Evolutionary conservation across 768 basidiomycete genomes (phyloP), one percentile per base, ranked within the genome.

Genomic region (Ramaria sp.): DNA sequence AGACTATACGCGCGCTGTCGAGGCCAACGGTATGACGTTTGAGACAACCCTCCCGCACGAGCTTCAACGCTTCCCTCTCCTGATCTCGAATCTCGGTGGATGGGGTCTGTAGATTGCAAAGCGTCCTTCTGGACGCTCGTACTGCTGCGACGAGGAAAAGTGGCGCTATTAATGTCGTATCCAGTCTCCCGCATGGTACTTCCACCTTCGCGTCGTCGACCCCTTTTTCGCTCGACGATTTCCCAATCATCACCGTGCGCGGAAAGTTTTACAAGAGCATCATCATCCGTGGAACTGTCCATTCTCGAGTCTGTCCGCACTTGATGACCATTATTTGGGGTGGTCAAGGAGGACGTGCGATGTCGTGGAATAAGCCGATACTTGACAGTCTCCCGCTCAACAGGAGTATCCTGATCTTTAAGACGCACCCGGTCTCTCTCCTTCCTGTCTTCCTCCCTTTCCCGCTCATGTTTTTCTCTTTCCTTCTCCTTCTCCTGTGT

Each of bases 401-500:
- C 20, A 6, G 5, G 48, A 8, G 30, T 2, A 2, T 32, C 48
- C 28, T 24, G 27, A 5, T 50, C 48, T 20, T 32, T 34, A 16
- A 30, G 48, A 7, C 18, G 48, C 22, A 10, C 32, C 34, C 48
- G 28, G 4, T 50, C 48, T 36, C 32, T 47, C 25, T 30, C 45
- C 22, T 47, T 30, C 42, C 42, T 42, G n/a, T 38, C 36, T 24
- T 43, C 37, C 37, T 15, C 37, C 20, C 27, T 6, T 42, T 45
- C 53, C 15, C 28, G 20, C 44, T 16, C 38, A 34, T 49, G 53
- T 27, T 34, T 37, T 28, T 52, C 47, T 18, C 42, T 25, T 28
- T 39, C 45, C 16, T 15, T 16, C 25, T 30, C 36, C 18, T 27
- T 48, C 43, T 65, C 45, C 32, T 27, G 7, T 42, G 64, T 65